phyloP scores from a whole-genome alignment of 129 eudicot genomes.

The Silybum marianum region DNA sequence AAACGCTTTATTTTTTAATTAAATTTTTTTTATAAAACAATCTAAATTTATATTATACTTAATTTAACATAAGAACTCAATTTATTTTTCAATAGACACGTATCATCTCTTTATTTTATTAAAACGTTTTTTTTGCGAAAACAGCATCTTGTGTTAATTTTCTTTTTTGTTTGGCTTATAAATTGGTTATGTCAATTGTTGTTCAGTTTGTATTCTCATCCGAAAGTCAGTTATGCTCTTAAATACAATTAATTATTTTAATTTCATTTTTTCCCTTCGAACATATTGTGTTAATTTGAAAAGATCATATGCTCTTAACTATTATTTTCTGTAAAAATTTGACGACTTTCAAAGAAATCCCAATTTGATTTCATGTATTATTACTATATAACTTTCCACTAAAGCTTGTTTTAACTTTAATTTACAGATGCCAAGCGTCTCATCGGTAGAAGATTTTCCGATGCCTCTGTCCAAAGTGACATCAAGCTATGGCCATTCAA shows the following conservation, averaged over 20 bases:
- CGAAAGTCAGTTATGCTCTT: neutral
- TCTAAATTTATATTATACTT: neutral
- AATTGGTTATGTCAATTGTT: neutral
- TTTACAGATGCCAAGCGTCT: conserved; percentile 57
- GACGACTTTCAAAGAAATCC: neutral
- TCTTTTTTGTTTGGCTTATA: neutral
- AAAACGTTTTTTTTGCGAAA: too few species aligned
- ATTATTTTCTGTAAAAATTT: neutral
- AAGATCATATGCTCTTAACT: too few species aligned
- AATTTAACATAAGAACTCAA: neutral
- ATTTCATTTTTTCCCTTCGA: too few species aligned
- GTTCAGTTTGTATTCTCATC: neutral
- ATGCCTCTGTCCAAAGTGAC: conserved; percentile 52
- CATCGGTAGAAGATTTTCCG: conserved; percentile 53
- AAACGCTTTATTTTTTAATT: neutral
- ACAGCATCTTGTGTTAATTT: too few species aligned
- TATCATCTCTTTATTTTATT: too few species aligned
- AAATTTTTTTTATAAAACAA: neutral
- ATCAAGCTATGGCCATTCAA: conserved; percentile 59
- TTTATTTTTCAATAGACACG: too few species aligned
- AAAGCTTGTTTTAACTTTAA: neutral
- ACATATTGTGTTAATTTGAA: too few species aligned
- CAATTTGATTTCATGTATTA: neutral
- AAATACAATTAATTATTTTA: neutral
- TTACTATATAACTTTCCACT: neutral